Conservation (phyloP, 108 stramenopile species). For the Mayamaea pseudoterrestris region DNA sequence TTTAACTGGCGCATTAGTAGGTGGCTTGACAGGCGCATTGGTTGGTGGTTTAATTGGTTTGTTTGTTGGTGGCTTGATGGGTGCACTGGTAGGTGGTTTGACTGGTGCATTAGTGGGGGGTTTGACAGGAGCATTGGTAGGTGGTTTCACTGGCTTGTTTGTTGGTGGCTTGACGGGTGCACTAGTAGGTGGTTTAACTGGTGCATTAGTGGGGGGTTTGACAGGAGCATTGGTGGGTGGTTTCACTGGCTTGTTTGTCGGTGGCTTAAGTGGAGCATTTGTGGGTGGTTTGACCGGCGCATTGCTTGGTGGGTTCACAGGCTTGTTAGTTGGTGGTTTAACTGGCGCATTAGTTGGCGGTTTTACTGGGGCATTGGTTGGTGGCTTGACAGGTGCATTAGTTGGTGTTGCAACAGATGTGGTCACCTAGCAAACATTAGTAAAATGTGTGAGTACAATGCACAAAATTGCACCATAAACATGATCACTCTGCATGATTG, state of each 20-base stretch:
- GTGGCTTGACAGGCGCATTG: neutral
- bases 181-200: neutral
- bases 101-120: too few species aligned
- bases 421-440: too few species aligned
- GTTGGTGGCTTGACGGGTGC: neutral
- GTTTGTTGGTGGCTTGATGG: neutral
- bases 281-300: neutral
- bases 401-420: neutral
- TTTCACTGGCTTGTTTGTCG: neutral
- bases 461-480: too few species aligned
- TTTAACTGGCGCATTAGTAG: neutral
- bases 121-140: too few species aligned
- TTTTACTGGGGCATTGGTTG: neutral
- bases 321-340: neutral
- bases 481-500: too few species aligned
- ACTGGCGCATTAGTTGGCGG: neutral
- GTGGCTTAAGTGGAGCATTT: neutral
- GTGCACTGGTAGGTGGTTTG: neutral
- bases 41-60: neutral
- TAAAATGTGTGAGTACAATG: too few species aligned
- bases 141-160: too few species aligned
- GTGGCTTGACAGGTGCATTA: neutral
- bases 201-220: neutral
- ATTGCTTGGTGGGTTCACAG: neutral
- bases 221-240: neutral